Evolutionary conservation across 495 filamentous ascomycete genomes (phyloP), one percentile per base, ranked within the genome.

Genomic region (Neurospora sp.): DNA sequence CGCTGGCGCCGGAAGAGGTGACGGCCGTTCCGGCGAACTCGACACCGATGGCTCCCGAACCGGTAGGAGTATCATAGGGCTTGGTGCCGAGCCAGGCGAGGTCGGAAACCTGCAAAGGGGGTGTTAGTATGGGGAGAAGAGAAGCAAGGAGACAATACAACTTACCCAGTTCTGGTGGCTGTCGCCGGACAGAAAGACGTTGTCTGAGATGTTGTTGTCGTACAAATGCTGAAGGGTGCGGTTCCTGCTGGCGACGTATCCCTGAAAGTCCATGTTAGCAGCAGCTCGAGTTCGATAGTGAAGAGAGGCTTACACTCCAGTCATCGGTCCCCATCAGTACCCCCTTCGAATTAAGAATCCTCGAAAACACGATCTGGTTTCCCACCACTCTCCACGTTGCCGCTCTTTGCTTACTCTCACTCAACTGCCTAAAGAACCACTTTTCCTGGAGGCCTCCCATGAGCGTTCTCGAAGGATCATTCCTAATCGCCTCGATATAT

Each of bases 1-100:
- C 82, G 74, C 87, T 87, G 65, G 84, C 81, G 17, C 87, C 88
- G 40, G 77, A 80, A 0, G 85, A 87, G 40, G 81, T 83, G 59
- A 91, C 87, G 14, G 88, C 87, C 0, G 87, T 83, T 40, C 89
- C 89, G 17, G 85, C 89, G 73, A 91, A 89, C 75, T 91, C 89
- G 68, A 90, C 88, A 40, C 88, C 89, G 40, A 91, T 79, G 44
- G 84, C 77, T 14, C 89, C 89, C 20, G 78, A 80, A 8, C 89
- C 89, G 6, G 86, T 88, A 5, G 69, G 69, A 4, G 81, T 76
- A 78, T 90, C 81, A 77, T 90, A 90, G 2, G 81, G 76, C 31
- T 85, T 80, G 70, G 85, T 81, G 65, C 84, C 87, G 17, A 87
- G 82, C 87, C 87, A 90, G 69, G 87, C 84, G 12, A 90, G 80